Evolutionary conservation across 1,139 yeast species (phyloP), one percentile per base, ranked within the genome.

Genomic region (Magnusiomyces magnusii): DNA sequence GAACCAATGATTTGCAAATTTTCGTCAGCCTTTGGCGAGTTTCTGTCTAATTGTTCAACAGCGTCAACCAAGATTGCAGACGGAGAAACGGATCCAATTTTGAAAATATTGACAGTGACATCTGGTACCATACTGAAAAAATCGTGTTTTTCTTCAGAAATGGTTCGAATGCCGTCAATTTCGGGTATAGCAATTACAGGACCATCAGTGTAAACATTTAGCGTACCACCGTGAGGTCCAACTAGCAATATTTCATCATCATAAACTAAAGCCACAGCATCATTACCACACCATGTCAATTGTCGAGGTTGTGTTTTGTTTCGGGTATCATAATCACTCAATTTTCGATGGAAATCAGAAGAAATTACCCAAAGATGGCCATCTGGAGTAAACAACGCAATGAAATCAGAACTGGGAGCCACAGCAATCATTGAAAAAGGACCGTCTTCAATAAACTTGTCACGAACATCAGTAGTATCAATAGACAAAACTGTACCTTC

Each of bases 241-340:
- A 86, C 78, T 17, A 92, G 70, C 61, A 81, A 80, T 27, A 90
- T 68, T 60, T 87, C 92, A 64, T 87, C 95, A 3, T 79, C 76
- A 61, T 80, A 78, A 0, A 84, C 75, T 28, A 76, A 66, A 0
- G 84, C 84, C 0, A 91, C 83, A 0, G 95, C 90, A 73, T 90
- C 96, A 65, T 86, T 84, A 0, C 93, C 90, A 71, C 96, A 88
- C 97, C 97, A 92, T 61, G 78, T 79, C 15, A 89, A 73, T 62
- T 80, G 80, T 47, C 71, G 68, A 2, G 71, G 69, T 13, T 60
- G 51, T 0, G 78, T 71, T 67, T 78, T 24, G 77, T 71, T 62
- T 74, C 78, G 61, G 70, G 73, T 25, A 1, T 70, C 65, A 57
- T 71, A 80, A 58, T 82, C 85, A 44, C 83, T 73, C n/a, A 86